Evolutionary conservation across 108 stramenopile species (phyloP), one percentile per base, ranked within the genome.

Genomic region (Aurantiochytrium sp.): DNA sequence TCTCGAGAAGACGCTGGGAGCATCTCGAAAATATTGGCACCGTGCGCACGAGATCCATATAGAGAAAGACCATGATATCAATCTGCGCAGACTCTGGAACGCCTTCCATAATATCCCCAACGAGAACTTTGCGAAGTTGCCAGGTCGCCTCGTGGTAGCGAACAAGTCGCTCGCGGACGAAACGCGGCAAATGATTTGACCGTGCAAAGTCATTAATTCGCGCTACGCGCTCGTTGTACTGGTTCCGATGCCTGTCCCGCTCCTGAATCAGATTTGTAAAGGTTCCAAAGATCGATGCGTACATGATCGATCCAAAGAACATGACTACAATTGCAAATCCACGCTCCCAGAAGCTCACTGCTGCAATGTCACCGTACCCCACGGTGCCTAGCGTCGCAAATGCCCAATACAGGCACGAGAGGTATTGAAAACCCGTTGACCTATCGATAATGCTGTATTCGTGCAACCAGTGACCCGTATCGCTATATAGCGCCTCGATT

Each of bases 341-440:
- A 0, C 87, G 47, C 47, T 83, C 72, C 16, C 44, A 29, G 5
- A 53, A 18, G 16, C 64, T 87, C 53, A 53, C 51, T 1, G 91
- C 89, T 5, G 29, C 29, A 35, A 91, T 87, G 89, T 91, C 91
- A 28, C 91, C 91, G 59, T 89, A 91, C 59, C 91, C 91, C 5
- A 91, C 91, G 4, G 91, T 91, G 16, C 88, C 89, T 4, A 91
- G 60, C 44, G 91, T 91, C 8, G 89, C 83, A 23, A 72, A 87
- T 44, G 91, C 88, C 76, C 89, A 91, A 60, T 91, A 91, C 44
- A 91, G 60, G 18, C 89, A 89, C 57, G 87, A 43, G 35, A 83
- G 87, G 44, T 91, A 91, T 12, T 87, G 44, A 2, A 21, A 53
- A 8, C 6, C 19, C 5, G 28, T 53, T 12, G 76, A 6, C 49